Conservation (phyloP, 2,329 filamentous ascomycete genomes). For the Neonectria faginata region DNA sequence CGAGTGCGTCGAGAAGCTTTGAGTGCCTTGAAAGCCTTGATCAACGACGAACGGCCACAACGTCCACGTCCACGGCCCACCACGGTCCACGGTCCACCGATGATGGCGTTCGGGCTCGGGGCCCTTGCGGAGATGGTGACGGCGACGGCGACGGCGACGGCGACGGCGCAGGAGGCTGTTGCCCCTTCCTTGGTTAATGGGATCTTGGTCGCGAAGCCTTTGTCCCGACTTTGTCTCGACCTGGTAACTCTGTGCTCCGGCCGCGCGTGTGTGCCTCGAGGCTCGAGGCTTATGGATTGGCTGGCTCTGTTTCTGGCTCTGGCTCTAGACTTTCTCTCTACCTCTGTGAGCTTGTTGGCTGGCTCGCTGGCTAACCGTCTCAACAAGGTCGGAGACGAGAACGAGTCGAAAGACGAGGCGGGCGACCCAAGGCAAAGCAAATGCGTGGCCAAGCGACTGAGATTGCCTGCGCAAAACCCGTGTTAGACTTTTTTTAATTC, state of each 20-base stretch:
- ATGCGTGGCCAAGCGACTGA: slow-evolving; percentile 17
- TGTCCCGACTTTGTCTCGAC: background rate
- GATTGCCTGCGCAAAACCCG: slow-evolving; percentile 27
- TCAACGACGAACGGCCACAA: background rate
- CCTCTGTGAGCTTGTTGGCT: background rate
- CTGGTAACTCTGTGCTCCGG: slow-evolving; percentile 5
- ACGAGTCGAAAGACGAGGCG: slow-evolving; percentile 10
- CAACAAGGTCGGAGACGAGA: background rate
- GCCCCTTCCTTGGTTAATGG: slow-evolving; percentile 23
- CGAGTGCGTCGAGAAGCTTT: background rate
- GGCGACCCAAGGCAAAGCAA: slow-evolving; percentile 6
- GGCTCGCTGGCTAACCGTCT: background rate
- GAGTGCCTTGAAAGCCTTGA: background rate
- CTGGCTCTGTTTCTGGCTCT: background rate
- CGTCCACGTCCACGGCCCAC: background rate
- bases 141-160: slow-evolving; percentile 22
- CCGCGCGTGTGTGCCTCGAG: background rate
- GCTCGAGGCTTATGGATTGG: background rate
- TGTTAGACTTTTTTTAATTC: slow-evolving; percentile 39
- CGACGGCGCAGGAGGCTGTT: slow-evolving; percentile 34
- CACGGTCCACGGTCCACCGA: background rate
- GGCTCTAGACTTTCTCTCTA: background rate
- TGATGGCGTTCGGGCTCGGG: slow-evolving; percentile 18
- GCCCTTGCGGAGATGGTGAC: slow-evolving; percentile 17
- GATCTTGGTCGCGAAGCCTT: slow-evolving; percentile 16